phyloP scores from a whole-genome alignment of 805 yeast genomes.

The Ogataea sp. region DNA sequence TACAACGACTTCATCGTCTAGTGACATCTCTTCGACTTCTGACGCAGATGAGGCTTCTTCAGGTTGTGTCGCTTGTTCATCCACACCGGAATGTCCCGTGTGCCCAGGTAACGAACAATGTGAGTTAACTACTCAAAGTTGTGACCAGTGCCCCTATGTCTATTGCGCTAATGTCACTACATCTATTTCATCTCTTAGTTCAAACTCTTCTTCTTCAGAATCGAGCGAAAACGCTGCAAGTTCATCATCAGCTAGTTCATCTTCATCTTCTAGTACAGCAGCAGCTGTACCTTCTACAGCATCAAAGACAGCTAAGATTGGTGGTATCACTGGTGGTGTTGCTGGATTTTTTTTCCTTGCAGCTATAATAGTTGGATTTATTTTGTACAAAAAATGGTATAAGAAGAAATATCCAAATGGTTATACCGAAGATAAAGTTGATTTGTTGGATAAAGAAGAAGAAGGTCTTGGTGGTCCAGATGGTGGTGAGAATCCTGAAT shows the following conservation, averaged over 20 bases:
- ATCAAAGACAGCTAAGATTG: slow-evolving; percentile 25
- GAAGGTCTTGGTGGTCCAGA: slow-evolving; percentile 12
- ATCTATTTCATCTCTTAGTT: slow-evolving; percentile 6
- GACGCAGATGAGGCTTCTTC: neutral
- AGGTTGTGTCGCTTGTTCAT: slow-evolving; percentile 22
- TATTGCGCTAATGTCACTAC: slow-evolving; percentile 34
- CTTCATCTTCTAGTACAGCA: neutral
- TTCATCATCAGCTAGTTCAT: slow-evolving; percentile 4
- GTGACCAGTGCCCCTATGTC: slow-evolving; percentile 47
- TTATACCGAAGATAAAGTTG: slow-evolving; percentile 19
- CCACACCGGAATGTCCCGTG: slow-evolving; percentile 40
- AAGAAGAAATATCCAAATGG: slow-evolving; percentile 26
- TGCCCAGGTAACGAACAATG: slow-evolving; percentile 50
- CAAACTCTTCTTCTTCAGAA: slow-evolving; percentile 10
- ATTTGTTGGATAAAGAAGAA: slow-evolving; percentile 16
- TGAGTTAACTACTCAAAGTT: slow-evolving; percentile 45
- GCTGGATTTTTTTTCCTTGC: slow-evolving; percentile 47
- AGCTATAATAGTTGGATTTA: slow-evolving; percentile 26
- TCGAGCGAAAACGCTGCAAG: neutral
- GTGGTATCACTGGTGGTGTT: slow-evolving; percentile 69
- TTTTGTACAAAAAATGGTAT: slow-evolving; percentile 36
- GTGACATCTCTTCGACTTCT: neutral
- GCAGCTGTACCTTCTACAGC: slow-evolving; percentile 3
- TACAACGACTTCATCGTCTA: neutral
- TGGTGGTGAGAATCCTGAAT: slow-evolving; percentile 18